Percentiles rank a stretch among this genome's conserved stretches.
Conservation (phyloP, 2,329 filamentous ascomycete genomes). For the Neonectria magnoliae region DNA sequence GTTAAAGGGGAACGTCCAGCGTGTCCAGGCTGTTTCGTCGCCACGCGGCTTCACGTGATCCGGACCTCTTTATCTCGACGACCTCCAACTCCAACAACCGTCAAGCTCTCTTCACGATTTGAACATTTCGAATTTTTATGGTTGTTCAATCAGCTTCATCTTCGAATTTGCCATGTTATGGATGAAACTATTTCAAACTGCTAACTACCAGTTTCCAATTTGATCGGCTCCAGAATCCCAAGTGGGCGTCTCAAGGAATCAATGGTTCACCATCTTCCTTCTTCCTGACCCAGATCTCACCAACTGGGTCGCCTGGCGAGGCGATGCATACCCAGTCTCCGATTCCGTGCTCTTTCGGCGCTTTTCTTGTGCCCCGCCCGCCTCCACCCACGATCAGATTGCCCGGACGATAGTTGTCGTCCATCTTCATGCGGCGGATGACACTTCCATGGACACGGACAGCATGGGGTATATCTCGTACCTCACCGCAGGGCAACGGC, state of each 20-base stretch:
- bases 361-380: slow-evolving; percentile 72
- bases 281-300: slow-evolving; percentile 70
- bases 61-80: neutral
- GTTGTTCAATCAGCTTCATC: neutral
- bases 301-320: slow-evolving; percentile 73
- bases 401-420: slow-evolving; percentile 75
- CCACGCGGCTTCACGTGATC: slow-evolving; percentile 25
- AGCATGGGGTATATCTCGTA: slow-evolving; percentile 77
- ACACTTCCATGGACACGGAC: slow-evolving; percentile 79
- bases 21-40: slow-evolving; percentile 19
- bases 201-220: neutral
- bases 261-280: slow-evolving; percentile 13
- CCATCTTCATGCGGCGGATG: slow-evolving; percentile 73
- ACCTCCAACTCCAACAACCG: neutral
- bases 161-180: neutral
- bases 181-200: neutral
- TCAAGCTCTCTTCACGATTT: neutral
- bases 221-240: neutral
- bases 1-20: neutral
- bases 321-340: slow-evolving; percentile 76
- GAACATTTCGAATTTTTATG: neutral
- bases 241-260: neutral
- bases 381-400: slow-evolving; percentile 85
- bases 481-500: slow-evolving; percentile 81
- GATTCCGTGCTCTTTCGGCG: slow-evolving; percentile 70